These are phyloP conservation scores for Botrytis porri DNA, from an alignment of 2,329 filamentous ascomycete genomes.

Conservation along the genomic window DNA sequence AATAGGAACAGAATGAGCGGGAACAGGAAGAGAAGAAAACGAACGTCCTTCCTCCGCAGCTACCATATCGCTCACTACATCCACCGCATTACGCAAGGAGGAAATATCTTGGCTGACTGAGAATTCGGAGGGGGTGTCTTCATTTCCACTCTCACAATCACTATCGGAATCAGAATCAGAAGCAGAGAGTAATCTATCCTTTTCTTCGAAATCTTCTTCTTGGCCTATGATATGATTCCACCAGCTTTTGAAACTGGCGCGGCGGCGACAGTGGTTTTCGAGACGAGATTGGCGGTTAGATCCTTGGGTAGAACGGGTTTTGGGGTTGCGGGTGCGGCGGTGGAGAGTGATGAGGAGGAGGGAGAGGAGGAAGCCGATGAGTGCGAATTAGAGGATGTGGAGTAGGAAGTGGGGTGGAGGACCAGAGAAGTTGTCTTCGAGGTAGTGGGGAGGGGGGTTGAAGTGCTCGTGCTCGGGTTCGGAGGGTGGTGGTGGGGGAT, in stretches of 20 bases:
- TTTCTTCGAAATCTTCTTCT: slow-evolving; percentile 29
- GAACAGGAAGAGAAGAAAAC: background rate
- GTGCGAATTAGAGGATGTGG: slow-evolving; percentile 27
- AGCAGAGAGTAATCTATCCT: slow-evolving; percentile 14
- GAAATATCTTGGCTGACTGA: slow-evolving; percentile 30
- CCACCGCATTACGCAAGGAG: slow-evolving; percentile 28
- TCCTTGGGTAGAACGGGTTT: slow-evolving; percentile 23
- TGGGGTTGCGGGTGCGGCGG: slow-evolving; percentile 24
- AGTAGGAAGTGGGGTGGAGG: slow-evolving; percentile 15
- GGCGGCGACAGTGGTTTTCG: slow-evolving; percentile 26
- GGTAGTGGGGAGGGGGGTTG: background rate
- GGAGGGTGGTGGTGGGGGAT: background rate
- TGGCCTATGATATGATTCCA: slow-evolving; percentile 21
- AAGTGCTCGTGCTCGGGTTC: background rate
- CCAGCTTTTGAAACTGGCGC: slow-evolving; percentile 24
- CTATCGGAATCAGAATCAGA: slow-evolving; percentile 26
- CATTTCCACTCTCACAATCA: slow-evolving; percentile 19
- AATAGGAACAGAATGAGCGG: background rate
- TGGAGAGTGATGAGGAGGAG: slow-evolving; percentile 30
- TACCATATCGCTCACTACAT: slow-evolving; percentile 31
- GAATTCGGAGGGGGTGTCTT: slow-evolving; percentile 3
- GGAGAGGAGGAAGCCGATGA: slow-evolving; percentile 31
- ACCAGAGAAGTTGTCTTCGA: background rate
- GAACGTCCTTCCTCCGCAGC: slow-evolving; percentile 22
- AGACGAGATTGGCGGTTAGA: slow-evolving; percentile 24